A percentile compares a stretch with the other conserved stretches of the same genome.
These are phyloP conservation scores for Monosporozyma solicola DNA, from an alignment of 805 yeast species.

Conservation along the genomic window DNA sequence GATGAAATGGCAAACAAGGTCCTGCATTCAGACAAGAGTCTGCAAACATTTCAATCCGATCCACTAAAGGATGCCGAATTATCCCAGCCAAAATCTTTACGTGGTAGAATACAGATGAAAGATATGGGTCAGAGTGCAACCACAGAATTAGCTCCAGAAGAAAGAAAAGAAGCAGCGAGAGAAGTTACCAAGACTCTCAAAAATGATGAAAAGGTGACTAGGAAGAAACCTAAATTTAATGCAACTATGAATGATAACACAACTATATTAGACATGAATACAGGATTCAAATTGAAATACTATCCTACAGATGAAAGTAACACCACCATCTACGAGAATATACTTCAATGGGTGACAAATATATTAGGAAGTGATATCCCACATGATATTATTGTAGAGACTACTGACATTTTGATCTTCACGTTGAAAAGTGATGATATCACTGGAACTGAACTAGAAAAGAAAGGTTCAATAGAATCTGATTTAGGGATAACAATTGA, in stretches of 20 bases:
- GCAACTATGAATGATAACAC: constrained; percentile 3
- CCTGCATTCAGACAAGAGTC: constrained; percentile 46
- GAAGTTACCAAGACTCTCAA: constrained; percentile 6
- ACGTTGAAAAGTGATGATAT: constrained; percentile 10
- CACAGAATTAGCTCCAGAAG: constrained; percentile 2
- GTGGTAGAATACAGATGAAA: constrained; percentile 53
- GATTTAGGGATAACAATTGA: constrained; percentile 31
- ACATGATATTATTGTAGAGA: constrained; percentile 50
- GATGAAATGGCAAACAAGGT: constrained; percentile 77
- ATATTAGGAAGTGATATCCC: constrained; percentile 63
- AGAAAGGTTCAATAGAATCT: constrained; percentile 39
- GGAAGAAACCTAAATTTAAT: neutral
- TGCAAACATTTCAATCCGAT: constrained; percentile 35
- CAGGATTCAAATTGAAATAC: constrained; percentile 46
- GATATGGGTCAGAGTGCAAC: constrained; percentile 54
- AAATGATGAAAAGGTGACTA: neutral
- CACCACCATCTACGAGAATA: constrained; percentile 40
- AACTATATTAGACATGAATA: constrained; percentile 30
- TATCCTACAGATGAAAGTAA: constrained; percentile 52
- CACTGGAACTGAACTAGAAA: constrained; percentile 27
- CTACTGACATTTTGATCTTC: constrained; percentile 19
- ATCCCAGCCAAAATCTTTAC: constrained; percentile 63
- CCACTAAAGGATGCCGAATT: constrained; percentile 38
- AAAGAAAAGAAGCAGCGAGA: constrained; percentile 17
- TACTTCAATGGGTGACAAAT: constrained; percentile 51